A percentile compares a stretch with the other conserved stretches of the same genome.
phyloP scores from a whole-genome alignment of 257 asterid genomes.

The Voacanga thouarsii region DNA sequence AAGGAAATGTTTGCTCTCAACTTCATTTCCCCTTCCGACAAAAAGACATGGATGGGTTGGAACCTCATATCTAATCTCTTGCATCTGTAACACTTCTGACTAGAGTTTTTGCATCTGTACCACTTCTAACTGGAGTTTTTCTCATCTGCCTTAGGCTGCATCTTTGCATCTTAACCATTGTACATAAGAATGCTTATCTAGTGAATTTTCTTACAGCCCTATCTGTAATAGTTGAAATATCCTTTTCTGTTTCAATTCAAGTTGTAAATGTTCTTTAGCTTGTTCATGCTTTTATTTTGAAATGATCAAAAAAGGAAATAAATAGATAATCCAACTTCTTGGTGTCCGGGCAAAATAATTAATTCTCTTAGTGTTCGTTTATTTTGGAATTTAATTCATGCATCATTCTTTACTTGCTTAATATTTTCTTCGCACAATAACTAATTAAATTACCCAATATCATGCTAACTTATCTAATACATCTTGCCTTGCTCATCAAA shows the following conservation, averaged over 20 bases:
- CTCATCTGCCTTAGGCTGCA: neutral
- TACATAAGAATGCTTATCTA: neutral
- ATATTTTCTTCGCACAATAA: no score
- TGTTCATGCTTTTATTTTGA: no score
- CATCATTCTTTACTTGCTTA: no score
- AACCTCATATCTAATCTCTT: slow-evolving; percentile 69
- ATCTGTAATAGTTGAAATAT: neutral
- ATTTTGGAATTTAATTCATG: no score
- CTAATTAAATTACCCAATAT: no score
- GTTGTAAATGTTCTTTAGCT: no score
- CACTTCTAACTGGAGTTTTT: neutral
- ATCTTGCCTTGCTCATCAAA: no score
- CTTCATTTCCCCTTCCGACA: slow-evolving; percentile 74
- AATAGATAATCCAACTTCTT: no score
- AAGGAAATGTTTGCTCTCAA: slow-evolving; percentile 89
- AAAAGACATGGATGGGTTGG: slow-evolving; percentile 91
- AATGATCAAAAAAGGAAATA: no score
- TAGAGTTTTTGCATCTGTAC: slow-evolving; percentile 45
- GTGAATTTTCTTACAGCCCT: neutral
- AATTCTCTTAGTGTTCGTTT: no score
- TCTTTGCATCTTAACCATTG: neutral
- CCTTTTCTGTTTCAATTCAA: neutral
- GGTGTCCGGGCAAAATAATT: no score
- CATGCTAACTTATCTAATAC: no score
- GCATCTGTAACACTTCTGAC: slow-evolving; percentile 41